Evolutionary conservation across 2,329 filamentous ascomycete genomes (phyloP), one percentile per base, ranked within the genome.

Genomic region (Apiospora malaysiana): DNA sequence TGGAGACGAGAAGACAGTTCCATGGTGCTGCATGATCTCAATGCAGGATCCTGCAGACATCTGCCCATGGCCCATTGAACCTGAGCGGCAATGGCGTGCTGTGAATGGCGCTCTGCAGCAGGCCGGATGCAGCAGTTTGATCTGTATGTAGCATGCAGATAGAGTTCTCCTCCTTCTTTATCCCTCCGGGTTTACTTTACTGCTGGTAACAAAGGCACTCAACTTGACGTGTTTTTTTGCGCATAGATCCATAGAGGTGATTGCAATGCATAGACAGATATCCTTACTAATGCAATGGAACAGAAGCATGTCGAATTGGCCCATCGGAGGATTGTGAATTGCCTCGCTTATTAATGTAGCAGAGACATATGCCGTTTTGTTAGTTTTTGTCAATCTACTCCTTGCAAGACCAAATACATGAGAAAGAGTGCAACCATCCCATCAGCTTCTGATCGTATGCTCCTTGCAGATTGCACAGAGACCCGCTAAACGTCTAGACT

Each of bases 381-480:
- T 25, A 6, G 23, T 21, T 14, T 21, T 25, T 32, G 16, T 21
- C 40, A 42, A 14, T 42, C 7, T 2, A 49, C 49, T 56, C 49
- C 2, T 18, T 18, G 25, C 23, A 4, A 32, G 16, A 21, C 14
- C 49, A 16, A 56, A 27, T 49, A n/a, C n/a, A 7, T n/a, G 16
- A 49, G n/a, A 27, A 56, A 12, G 49, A 56, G 25, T 21, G 27
- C 51, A 37, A 37, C 51, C 51, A 37, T n/a, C 32, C 51, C 51
- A 37, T n/a, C 32, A 56, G 9, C 49, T 56, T 14, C 9, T 14
- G 32, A 14, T 59, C 32, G 56, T 63, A 23, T 63, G 56, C 56
- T 63, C 56, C 56, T 40, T 63, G 56, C 56, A 63, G 16, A 56
- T n/a, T n/a, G n/a, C n/a, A n/a, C 32, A 59, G 21, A 56, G 49